Evolutionary conservation across 352 stramenopile genomes (phyloP), one percentile per base, ranked within the genome.

Genomic region (Globisporangium nagaii): DNA sequence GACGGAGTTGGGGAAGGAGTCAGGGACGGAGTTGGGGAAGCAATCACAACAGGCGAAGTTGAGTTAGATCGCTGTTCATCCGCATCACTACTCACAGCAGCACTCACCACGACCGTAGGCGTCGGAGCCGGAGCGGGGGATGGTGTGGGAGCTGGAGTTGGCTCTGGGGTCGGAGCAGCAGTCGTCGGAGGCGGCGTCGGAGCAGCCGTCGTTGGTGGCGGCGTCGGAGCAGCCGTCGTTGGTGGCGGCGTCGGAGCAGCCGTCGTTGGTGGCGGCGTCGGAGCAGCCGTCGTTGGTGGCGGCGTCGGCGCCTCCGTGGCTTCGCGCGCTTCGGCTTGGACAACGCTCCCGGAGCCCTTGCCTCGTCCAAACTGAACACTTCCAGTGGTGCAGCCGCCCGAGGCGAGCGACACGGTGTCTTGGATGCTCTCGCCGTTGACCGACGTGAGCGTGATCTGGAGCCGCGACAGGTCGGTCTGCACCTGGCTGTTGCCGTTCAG

Each of bases 361-460:
- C 60, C 68, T 10, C 19, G 37, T 15, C 46, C 58, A 43, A 80
- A 80, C 53, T 84, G 70, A 20, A 60, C 55, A 19, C 52, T 59
- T n/a, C 69, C 70, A 19, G 65, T 49, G 0, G 63, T 67, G 48
- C 70, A 83, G 31, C 53, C 53, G 4, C 67, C 68, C 11, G 58
- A 59, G 8, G 52, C 59, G 37, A 88, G 65, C 20, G 75, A 67
- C 31, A 84, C 79, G 0, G 69, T 75, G 24, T 75, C 77, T 3
- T 60, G 58, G 49, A 86, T 73, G 24, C 66, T 68, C 36, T 88
- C 74, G 12, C 73, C 76, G 46, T 62, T 59, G 35, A 81, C 52
- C 15, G 76, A 88, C 4, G 74, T 84, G 41, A 90, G 71, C 9
- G 57, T 52, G 24, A 88, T 60, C 25, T 75, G 63, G 10, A 79